Evolutionary conservation across 352 stramenopile genomes (phyloP), one percentile per base, ranked within the genome.

Genomic region (Globisporangium paddicum): DNA sequence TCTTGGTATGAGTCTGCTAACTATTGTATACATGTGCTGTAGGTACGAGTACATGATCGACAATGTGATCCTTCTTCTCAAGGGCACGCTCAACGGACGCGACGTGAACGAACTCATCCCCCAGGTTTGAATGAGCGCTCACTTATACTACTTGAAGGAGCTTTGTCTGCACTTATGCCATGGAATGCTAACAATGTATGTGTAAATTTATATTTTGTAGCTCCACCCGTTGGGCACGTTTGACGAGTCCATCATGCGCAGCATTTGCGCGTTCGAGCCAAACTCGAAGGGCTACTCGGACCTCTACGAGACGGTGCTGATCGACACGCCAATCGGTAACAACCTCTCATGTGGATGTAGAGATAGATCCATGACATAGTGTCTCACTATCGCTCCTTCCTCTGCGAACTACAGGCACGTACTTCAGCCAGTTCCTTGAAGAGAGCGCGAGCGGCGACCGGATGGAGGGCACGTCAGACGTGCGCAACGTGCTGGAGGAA

Each of bases 41-140:
- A 96, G 77, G 68, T 91, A 85, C 81, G 97, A 99, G 80, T 99
- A 99, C 82, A 99, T 99, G 97, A 99, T 99, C 74, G 97, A 99
- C 73, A 99, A 99, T 71, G 89, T 99, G 51, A 99, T 99, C 75
- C 80, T 99, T 37, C 81, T 99, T 28, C 87, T 99, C 53, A 99
- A 99, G 71, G 96, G 96, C 58, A 98, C 97, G 44, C 79, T 99
- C 19, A 98, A 94, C 66, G 96, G 96, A 32, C 91, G 96, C 57
- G 94, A 99, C 66, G 86, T 97, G 56, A 98, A 99, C 66, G 97
- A 99, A 69, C 87, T 99, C 44, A 98, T 99, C 51, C 93, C 91
- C 50, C 82, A 95, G 77, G 83, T 90, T 62, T 16, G n/a, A 28
- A 28, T 21, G 10, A 37, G 25, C 16, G 16, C 11, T 50, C 35